Evolutionary conservation across 768 basidiomycete genomes (phyloP).

Genomic region (Leccinum broughii): DNA sequence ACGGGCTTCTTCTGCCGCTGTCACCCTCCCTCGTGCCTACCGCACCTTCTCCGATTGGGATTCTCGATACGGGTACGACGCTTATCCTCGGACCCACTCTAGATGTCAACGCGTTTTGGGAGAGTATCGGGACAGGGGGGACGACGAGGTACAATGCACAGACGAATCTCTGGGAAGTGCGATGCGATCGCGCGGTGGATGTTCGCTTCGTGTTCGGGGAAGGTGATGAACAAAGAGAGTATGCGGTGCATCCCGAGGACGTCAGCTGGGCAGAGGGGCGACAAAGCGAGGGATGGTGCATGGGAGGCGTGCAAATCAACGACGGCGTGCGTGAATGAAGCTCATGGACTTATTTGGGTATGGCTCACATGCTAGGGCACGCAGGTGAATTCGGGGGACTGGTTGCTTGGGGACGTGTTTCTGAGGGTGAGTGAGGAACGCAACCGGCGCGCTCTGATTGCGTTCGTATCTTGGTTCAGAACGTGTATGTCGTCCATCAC

Average conservation of each 20-base stretch:
- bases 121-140: conserved; percentile 42
- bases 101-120: conserved; percentile 57
- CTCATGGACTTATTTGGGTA: neutral
- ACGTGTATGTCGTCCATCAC: conserved; percentile 54
- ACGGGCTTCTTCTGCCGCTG: conserved; percentile 40
- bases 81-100: conserved; percentile 52
- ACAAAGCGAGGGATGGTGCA: conserved; percentile 48
- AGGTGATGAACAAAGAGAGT: conserved; percentile 35
- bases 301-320: conserved; percentile 56
- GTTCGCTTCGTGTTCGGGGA: conserved; percentile 48
- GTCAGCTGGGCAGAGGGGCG: conserved; percentile 49
- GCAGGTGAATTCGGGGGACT: conserved; percentile 57
- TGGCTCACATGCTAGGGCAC: conserved; percentile 5
- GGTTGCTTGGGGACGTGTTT: conserved; percentile 61
- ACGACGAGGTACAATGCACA: conserved; percentile 38
- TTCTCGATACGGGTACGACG: conserved; percentile 65
- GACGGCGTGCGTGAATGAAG: conserved; percentile 40
- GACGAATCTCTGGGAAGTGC: conserved; percentile 47
- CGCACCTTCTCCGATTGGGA: conserved; percentile 46
- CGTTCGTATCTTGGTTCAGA: conserved; percentile 34
- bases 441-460: conserved; percentile 2
- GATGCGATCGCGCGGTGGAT: conserved; percentile 48
- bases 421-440: conserved; percentile 42
- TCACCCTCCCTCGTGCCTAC: conserved; percentile 46
- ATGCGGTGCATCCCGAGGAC: conserved; percentile 51